A percentile compares a stretch with the other conserved stretches of the same genome.
Conservation (phyloP, 106 monocot genomes). For the Dendrobium chrysotoxum region DNA sequence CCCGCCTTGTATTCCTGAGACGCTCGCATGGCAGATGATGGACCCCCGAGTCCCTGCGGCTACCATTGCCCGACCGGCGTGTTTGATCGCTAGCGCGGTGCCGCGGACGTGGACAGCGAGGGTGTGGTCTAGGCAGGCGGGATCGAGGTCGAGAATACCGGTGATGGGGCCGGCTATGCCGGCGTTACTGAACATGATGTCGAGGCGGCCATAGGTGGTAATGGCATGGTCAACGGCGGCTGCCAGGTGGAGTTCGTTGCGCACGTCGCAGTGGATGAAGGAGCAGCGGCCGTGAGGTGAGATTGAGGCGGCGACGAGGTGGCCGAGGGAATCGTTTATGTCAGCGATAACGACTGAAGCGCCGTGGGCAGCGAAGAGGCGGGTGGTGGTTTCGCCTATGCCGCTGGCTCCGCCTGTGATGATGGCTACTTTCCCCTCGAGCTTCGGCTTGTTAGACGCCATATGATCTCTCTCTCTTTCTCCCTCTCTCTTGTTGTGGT, state of each 20-base stretch:
- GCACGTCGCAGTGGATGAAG: conserved; percentile 30
- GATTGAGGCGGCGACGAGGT: conserved; percentile 6
- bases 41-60: conserved; percentile 22
- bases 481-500: too few species aligned
- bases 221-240: conserved; percentile 10
- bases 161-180: not conserved
- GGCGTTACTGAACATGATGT: conserved; percentile 33
- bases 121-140: conserved; percentile 4
- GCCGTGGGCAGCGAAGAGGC: conserved; percentile 36
- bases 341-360: conserved; percentile 41
- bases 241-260: conserved; percentile 14
- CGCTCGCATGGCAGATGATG: conserved; percentile 34
- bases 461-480: not conserved
- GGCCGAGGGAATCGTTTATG: conserved; percentile 35
- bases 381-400: conserved; percentile 45
- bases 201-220: conserved; percentile 16
- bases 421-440: conserved; percentile 62
- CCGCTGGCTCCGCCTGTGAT: conserved; percentile 62
- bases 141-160: conserved; percentile 13
- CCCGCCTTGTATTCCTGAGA: conserved; percentile 9
- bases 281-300: conserved; percentile 2
- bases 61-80: conserved; percentile 33
- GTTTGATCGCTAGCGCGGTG: conserved; percentile 23
- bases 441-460: conserved; percentile 7
- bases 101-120: conserved; percentile 35